Conservation (phyloP, 163 green algal genomes). For the Prototheca stagnorum region DNA sequence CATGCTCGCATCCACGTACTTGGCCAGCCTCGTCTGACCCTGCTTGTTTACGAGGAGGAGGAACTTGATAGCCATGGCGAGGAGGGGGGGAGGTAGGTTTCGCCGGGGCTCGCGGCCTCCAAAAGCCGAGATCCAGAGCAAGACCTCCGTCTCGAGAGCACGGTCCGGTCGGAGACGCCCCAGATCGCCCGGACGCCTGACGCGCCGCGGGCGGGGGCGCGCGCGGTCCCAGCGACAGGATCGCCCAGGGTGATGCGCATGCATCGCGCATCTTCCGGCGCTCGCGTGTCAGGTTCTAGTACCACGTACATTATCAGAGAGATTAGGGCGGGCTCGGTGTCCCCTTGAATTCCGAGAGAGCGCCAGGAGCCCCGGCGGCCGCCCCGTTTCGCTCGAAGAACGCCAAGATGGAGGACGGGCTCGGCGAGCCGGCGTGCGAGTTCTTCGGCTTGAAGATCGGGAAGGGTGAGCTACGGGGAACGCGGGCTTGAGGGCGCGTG, state of each 20-base stretch:
- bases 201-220: neutral
- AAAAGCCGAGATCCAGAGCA: neutral
- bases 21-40: slow-evolving; percentile 89
- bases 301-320: neutral
- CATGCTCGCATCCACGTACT: slow-evolving; percentile 68
- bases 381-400: neutral
- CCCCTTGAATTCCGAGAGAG: neutral
- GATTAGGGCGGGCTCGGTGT: neutral
- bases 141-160: neutral
- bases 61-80: slow-evolving; percentile 69
- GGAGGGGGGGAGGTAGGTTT: too few species aligned
- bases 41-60: slow-evolving; percentile 98
- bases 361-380: too few species aligned
- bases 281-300: too few species aligned
- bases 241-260: neutral
- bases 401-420: neutral
- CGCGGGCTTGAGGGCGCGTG: too few species aligned
- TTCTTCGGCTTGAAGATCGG: slow-evolving; percentile 1
- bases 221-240: neutral
- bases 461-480: neutral
- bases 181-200: neutral
- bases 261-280: too few species aligned
- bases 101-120: too few species aligned
- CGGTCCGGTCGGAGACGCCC: neutral
- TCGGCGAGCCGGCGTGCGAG: neutral